Percentiles rank a stretch among this genome's conserved stretches.
Evolutionary conservation across 2,329 filamentous ascomycete genomes (phyloP).

Genomic region (Coniosporium tulheliwenetii): DNA sequence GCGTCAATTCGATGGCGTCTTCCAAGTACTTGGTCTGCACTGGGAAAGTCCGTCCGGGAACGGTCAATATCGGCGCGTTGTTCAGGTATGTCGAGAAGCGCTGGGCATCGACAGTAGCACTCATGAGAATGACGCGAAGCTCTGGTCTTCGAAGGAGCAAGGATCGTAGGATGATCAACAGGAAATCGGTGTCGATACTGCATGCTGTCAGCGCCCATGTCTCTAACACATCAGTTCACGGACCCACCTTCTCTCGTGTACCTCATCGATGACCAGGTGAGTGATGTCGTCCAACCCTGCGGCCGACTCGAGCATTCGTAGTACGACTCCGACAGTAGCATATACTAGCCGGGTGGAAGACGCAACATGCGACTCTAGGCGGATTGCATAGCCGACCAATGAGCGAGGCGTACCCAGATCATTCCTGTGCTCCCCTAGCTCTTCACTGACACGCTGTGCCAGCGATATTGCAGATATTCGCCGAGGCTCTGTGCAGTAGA

Average conservation of each 20-base stretch:
- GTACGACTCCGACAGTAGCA: constrained; percentile 82
- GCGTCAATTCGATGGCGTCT: constrained; percentile 79
- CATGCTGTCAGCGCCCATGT: constrained; percentile 5
- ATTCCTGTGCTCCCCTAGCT: constrained; percentile 69
- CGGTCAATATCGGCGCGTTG: constrained; percentile 71
- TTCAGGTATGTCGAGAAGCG: constrained; percentile 81
- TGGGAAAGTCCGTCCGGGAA: constrained; percentile 87
- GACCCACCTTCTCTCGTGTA: constrained; percentile 60
- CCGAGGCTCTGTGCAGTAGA: constrained; percentile 90
- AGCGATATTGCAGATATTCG: constrained; percentile 93
- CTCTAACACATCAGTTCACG: too few species aligned
- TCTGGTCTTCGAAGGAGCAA: constrained; percentile 62
- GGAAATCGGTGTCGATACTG: constrained; percentile 87
- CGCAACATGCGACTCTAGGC: constrained; percentile 75
- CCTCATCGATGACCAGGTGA: constrained; percentile 91
- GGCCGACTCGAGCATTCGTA: constrained; percentile 88
- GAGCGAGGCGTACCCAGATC: constrained; percentile 74
- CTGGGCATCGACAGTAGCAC: constrained; percentile 85
- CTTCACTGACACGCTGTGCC: constrained; percentile 83
- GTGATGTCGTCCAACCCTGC: constrained; percentile 80
- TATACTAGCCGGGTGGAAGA: constrained; percentile 75
- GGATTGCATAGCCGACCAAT: constrained; percentile 85
- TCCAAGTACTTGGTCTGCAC: constrained; percentile 80
- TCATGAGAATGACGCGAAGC: constrained; percentile 92
- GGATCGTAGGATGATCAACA: constrained; percentile 80